Evolutionary conservation across 2,329 filamentous ascomycete genomes (phyloP).

Genomic region (Curvularia verruculosa): DNA sequence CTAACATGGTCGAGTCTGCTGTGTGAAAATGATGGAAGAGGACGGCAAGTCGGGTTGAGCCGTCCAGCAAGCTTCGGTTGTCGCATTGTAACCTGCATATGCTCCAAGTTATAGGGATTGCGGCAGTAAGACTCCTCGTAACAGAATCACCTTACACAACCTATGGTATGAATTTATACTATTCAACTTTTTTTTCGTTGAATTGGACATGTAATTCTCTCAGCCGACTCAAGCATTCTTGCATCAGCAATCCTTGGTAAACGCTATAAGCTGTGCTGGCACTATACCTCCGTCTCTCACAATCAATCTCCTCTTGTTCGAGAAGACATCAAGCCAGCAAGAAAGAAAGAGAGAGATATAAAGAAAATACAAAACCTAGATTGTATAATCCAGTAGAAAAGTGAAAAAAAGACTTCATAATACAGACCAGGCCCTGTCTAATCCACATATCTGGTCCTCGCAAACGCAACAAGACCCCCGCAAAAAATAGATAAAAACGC

Average conservation of each 20-base stretch:
- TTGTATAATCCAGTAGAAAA: neutral
- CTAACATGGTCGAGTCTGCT: too few relatives aligned
- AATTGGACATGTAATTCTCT: neutral
- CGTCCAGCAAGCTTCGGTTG: neutral
- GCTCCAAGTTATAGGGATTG: neutral
- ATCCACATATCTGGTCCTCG: too few relatives aligned
- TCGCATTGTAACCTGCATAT: neutral
- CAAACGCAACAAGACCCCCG: too few relatives aligned
- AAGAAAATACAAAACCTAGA: neutral
- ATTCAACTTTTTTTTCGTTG: too few relatives aligned
- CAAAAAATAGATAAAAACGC: neutral
- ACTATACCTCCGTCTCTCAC: neutral
- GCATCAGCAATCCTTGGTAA: too few relatives aligned
- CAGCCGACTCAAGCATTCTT: neutral
- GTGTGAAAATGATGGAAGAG: neutral
- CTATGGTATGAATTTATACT: neutral
- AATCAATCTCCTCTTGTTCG: neutral
- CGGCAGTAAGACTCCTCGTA: neutral
- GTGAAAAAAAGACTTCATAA: neutral
- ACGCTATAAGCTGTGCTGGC: neutral
- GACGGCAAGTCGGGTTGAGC: neutral
- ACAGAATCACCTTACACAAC: neutral
- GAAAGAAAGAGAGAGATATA: neutral
- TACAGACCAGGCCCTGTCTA: neutral
- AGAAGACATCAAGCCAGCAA: too few relatives aligned